Conservation (phyloP, 192 early-diverging fungal species). For the Coemansia aciculifera region DNA sequence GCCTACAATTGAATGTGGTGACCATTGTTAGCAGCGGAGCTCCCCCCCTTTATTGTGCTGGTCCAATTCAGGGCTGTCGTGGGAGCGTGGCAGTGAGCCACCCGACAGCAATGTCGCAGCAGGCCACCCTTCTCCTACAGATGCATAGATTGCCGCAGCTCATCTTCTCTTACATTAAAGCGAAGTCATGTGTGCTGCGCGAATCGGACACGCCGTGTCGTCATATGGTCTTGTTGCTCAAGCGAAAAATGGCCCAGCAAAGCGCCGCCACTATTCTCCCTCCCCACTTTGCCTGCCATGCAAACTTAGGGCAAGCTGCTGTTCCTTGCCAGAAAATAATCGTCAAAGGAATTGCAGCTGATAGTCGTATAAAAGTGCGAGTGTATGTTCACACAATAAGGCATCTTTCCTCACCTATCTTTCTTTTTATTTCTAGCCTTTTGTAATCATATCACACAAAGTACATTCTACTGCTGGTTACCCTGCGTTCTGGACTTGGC, state of each 20-base stretch:
- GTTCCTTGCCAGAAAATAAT: neutral
- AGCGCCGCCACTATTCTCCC: neutral
- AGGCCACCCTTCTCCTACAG: neutral
- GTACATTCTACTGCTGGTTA: conserved; percentile 1
- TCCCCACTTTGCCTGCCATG: neutral
- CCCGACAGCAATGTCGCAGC: neutral
- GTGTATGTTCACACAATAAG: neutral
- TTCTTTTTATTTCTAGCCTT: neutral
- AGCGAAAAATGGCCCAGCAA: neutral
- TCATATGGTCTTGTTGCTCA: conserved; percentile 6
- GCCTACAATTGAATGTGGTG: neutral
- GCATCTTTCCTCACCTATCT: neutral
- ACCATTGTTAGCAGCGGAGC: neutral
- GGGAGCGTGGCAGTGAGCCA: conserved; percentile 11
- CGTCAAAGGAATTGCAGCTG: neutral
- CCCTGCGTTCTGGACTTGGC: neutral
- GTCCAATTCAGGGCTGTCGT: neutral
- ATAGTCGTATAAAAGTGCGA: neutral
- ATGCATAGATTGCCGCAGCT: conserved; percentile 2
- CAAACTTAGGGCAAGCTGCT: neutral
- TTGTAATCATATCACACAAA: neutral
- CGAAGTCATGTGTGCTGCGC: neutral
- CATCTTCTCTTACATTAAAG: neutral
- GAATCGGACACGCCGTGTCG: conserved; percentile 8
- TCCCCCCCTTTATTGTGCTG: neutral